Evolutionary conservation across 495 filamentous ascomycete genomes (phyloP).

Genomic region (Aeminium ludgeri): DNA sequence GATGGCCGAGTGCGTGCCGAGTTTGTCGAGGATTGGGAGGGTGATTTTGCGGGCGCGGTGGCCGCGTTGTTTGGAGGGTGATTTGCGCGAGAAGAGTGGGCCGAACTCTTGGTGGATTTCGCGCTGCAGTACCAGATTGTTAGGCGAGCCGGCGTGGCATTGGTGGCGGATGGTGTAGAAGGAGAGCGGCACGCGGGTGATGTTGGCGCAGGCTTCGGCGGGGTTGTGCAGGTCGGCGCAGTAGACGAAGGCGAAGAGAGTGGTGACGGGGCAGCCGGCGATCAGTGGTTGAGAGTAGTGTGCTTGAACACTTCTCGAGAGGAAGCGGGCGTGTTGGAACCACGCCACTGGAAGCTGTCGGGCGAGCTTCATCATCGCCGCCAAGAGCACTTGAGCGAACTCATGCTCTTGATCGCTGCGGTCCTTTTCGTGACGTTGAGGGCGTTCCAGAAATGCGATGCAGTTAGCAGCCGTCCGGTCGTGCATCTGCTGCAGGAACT

Average conservation of each 20-base stretch:
- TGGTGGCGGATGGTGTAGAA: constrained; percentile 44
- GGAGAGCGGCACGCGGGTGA: constrained; percentile 32
- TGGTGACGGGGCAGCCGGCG: constrained; percentile 15
- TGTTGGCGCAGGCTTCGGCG: constrained; percentile 25
- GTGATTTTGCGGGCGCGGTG: too few species aligned
- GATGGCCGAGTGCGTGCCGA: neutral
- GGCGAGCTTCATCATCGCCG: constrained; percentile 20
- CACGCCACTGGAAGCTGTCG: constrained; percentile 31
- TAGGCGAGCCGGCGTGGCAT: constrained; percentile 31
- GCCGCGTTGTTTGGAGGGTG: neutral
- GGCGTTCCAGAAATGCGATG: constrained; percentile 8
- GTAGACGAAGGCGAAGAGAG: constrained; percentile 38
- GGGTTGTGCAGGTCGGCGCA: constrained; percentile 35
- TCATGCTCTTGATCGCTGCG: constrained; percentile 2
- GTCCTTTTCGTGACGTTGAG: neutral
- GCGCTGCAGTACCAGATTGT: constrained; percentile 35
- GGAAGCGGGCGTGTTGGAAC: constrained; percentile 33
- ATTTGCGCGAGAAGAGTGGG: constrained; percentile 14
- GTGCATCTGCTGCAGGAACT: constrained; percentile 34
- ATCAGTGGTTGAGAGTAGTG: constrained; percentile 22
- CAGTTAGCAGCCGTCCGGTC: constrained; percentile 24
- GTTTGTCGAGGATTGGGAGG: neutral
- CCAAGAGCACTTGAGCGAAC: constrained; percentile 3
- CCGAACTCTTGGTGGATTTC: constrained; percentile 34
- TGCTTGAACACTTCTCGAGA: constrained; percentile 31